Conservation (phyloP, 2,329 filamentous ascomycete genomes). For the Colletotrichum aenigma region DNA sequence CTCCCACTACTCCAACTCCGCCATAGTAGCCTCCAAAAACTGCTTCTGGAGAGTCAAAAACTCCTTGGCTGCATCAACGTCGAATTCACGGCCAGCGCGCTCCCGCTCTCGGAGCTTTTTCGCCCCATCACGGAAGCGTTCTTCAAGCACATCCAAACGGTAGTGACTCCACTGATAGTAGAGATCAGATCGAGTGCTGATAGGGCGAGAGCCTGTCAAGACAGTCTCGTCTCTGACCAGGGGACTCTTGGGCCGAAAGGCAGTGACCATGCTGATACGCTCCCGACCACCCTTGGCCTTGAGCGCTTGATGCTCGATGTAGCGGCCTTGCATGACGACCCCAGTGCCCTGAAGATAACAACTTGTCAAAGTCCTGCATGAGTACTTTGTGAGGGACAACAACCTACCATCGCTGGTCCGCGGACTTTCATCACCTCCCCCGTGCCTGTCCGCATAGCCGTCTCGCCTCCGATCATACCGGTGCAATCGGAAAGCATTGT, state of each 20-base stretch:
- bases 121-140: constrained; percentile 42
- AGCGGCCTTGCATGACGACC: constrained; percentile 68
- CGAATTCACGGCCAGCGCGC: background rate
- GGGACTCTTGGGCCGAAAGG: constrained; percentile 64
- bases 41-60: background rate
- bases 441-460: constrained; percentile 57
- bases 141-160: constrained; percentile 66
- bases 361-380: background rate
- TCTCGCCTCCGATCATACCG: constrained; percentile 70
- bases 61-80: background rate
- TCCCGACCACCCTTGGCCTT: constrained; percentile 63
- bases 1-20: background rate
- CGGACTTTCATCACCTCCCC: constrained; percentile 63
- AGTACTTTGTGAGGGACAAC: constrained; percentile 25
- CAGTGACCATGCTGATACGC: constrained; percentile 70
- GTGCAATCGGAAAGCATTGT: constrained; percentile 68
- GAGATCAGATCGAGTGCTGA: constrained; percentile 61
- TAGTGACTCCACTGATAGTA: constrained; percentile 68
- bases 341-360: constrained; percentile 55
- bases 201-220: constrained; percentile 62
- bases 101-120: background rate
- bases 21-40: background rate
- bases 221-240: constrained; percentile 63
- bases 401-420: constrained; percentile 59
- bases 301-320: constrained; percentile 70